Conservation (phyloP, 805 yeast genomes). For the Saturnispora saitoi region DNA sequence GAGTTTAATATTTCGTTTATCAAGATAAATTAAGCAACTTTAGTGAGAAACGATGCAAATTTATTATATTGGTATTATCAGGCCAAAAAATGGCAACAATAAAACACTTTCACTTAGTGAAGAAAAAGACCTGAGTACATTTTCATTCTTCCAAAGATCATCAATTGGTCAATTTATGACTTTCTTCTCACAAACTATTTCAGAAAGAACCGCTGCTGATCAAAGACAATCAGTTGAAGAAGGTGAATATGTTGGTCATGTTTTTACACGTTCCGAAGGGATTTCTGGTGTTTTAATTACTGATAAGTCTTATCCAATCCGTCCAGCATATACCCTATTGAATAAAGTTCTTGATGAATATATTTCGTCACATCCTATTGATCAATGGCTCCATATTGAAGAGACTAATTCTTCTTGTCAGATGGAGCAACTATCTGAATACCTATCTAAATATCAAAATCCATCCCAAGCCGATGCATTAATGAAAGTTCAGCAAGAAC, state of each 20-base stretch:
- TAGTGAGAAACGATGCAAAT: conserved; percentile 77
- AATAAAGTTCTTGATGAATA: conserved; percentile 90
- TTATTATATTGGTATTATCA: conserved; percentile 80
- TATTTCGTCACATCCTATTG: conserved; percentile 67
- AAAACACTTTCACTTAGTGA: conserved; percentile 69
- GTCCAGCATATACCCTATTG: conserved; percentile 90
- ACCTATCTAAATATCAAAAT: conserved; percentile 83
- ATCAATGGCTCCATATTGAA: conserved; percentile 52
- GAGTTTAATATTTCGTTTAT: no score
- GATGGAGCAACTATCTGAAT: conserved; percentile 55
- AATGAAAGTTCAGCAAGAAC: conserved; percentile 94
- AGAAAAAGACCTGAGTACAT: conserved; percentile 75
- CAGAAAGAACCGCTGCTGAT: conserved; percentile 79
- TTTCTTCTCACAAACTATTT: conserved; percentile 84
- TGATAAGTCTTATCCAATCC: conserved; percentile 91
- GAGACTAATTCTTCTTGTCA: conserved; percentile 39
- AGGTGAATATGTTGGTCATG: conserved; percentile 84
- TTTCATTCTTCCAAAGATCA: conserved; percentile 72
- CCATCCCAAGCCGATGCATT: conserved; percentile 96
- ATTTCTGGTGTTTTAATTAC: conserved; percentile 85
- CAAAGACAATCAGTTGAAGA: conserved; percentile 94
- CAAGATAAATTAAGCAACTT: no score
- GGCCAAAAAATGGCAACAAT: conserved; percentile 36
- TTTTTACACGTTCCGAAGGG: conserved; percentile 84
- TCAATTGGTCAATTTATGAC: conserved; percentile 90